These are phyloP conservation scores for Solanum commersonii DNA, from an alignment of 257 asterid genomes.

Conservation along the genomic window DNA sequence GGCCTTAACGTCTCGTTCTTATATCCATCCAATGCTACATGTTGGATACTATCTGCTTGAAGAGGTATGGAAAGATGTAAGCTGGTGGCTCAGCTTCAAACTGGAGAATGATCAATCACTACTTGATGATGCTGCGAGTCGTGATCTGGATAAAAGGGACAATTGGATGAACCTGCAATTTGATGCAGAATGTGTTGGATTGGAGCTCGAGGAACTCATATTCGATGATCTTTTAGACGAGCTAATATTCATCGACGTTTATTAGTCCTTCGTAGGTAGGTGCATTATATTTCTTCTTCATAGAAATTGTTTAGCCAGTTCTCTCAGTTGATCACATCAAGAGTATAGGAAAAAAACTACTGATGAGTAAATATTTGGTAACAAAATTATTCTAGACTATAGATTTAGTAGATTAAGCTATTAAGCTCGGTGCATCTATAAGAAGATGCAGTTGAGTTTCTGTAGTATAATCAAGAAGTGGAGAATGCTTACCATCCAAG, in stretches of 20 bases:
- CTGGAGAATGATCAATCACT: constrained; percentile 34
- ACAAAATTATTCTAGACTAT: background rate
- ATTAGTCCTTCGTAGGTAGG: background rate
- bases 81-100: constrained; percentile 27
- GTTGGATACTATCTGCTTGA: constrained; percentile 49
- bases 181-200: constrained; percentile 66
- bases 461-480: background rate
- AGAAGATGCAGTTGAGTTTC: background rate
- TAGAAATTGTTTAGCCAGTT: background rate
- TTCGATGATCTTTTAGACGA: constrained; percentile 66
- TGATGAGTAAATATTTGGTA: background rate
- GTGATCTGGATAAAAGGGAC: constrained; percentile 33
- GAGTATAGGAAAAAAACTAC: background rate
- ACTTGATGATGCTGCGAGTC: constrained; percentile 44
- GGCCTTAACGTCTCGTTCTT: constrained; percentile 34
- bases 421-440: background rate
- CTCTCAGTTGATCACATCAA: background rate
- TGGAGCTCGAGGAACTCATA: constrained; percentile 59
- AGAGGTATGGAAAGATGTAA: constrained; percentile 63
- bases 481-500: background rate
- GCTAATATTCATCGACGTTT: constrained; percentile 13
- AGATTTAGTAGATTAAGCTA: background rate
- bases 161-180: constrained; percentile 81
- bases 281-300: background rate
- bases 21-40: constrained; percentile 51